phyloP scores from a whole-genome alignment of 2,329 filamentous ascomycete species.

The Gliomastix tumulicola region DNA sequence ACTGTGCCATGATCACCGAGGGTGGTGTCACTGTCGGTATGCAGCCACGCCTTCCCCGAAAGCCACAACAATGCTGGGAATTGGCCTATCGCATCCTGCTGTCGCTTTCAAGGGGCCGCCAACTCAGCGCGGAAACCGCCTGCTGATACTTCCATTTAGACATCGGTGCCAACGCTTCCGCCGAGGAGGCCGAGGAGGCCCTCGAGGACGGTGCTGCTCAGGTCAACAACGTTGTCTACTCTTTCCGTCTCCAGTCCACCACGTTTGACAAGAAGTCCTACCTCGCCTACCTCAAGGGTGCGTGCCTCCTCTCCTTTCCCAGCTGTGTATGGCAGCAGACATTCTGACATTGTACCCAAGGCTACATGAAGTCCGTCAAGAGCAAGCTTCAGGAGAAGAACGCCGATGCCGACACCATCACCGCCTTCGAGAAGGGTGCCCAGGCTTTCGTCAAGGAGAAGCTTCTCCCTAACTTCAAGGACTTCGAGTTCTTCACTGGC shows the following conservation, averaged over 20 bases:
- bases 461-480: slow-evolving; percentile 80
- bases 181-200: slow-evolving; percentile 77
- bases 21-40: slow-evolving; percentile 66
- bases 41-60: slow-evolving; percentile 26
- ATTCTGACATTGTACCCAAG: slow-evolving; percentile 29
- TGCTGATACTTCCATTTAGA: slow-evolving; percentile 38
- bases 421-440: slow-evolving; percentile 74
- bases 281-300: slow-evolving; percentile 79
- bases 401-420: slow-evolving; percentile 59
- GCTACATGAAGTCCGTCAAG: slow-evolving; percentile 90
- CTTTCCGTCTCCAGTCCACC: slow-evolving; percentile 80
- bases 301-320: slow-evolving; percentile 11
- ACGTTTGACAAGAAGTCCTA: slow-evolving; percentile 84
- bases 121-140: neutral
- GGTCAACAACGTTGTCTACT: slow-evolving; percentile 90
- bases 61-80: too few relatives aligned
- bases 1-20: slow-evolving; percentile 85
- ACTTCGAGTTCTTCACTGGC: slow-evolving; percentile 92
- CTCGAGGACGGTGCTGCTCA: slow-evolving; percentile 62
- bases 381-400: slow-evolving; percentile 55
- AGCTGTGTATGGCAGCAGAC: neutral
- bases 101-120: neutral
- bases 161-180: slow-evolving; percentile 93
- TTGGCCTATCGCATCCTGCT: too few relatives aligned
- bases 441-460: slow-evolving; percentile 71